phyloP scores from a whole-genome alignment of 192 early-diverging fungal genomes.

The Irineochytrium annulatum region DNA sequence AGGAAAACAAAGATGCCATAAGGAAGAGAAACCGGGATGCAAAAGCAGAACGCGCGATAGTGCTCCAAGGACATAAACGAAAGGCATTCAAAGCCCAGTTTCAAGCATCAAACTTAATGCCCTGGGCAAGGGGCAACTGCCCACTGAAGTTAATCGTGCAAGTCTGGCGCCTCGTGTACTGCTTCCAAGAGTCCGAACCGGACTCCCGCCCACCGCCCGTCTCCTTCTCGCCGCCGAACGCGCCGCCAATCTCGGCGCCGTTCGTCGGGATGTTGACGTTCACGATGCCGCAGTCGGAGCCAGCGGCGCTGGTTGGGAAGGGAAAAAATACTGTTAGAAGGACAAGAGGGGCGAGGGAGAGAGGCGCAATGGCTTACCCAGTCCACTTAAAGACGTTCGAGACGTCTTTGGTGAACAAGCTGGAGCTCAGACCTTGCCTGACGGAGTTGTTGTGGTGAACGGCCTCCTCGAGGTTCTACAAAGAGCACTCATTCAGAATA shows the following conservation, averaged over 20 bases:
- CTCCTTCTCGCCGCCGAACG: slow-evolving; percentile 98
- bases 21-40: too few relatives aligned
- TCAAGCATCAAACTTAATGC: slow-evolving; percentile 89
- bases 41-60: too few relatives aligned
- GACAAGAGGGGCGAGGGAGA: neutral
- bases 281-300: slow-evolving; percentile 76
- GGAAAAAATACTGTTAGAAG: neutral
- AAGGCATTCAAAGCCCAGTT: neutral
- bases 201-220: slow-evolving; percentile 89
- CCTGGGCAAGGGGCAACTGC: slow-evolving; percentile 85
- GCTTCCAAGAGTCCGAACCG: slow-evolving; percentile 92
- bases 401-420: slow-evolving; percentile 78
- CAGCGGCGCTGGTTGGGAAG: slow-evolving; percentile 48
- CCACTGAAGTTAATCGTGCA: slow-evolving; percentile 87
- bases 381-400: slow-evolving; percentile 89
- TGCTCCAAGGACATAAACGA: neutral
- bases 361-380: slow-evolving; percentile 35
- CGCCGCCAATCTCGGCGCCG: slow-evolving; percentile 95
- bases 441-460: slow-evolving; percentile 87
- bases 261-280: slow-evolving; percentile 85
- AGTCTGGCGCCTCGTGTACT: slow-evolving; percentile 77
- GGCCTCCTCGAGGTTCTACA: slow-evolving; percentile 71
- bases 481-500: slow-evolving; percentile 2
- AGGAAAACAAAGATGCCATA: too few relatives aligned
- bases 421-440: slow-evolving; percentile 78